These are phyloP conservation scores for Fusarium sp. DNA, from an alignment of 2,329 filamentous ascomycete genomes.

Conservation along the genomic window DNA sequence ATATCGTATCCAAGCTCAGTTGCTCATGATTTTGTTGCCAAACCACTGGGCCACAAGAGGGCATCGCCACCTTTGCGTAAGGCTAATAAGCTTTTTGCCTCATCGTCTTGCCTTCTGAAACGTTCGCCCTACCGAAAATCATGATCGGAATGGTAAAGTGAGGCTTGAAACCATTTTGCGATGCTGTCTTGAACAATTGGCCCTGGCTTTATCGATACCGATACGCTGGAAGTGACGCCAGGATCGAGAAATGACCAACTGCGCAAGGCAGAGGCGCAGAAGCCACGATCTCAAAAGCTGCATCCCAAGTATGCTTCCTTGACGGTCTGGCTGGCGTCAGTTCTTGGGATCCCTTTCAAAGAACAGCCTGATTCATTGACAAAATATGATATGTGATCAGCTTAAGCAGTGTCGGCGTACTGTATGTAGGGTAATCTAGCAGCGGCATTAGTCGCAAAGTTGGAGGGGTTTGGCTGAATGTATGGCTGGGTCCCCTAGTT, in stretches of 20 bases:
- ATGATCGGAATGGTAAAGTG: conserved; percentile 16
- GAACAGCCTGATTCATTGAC: conserved; percentile 2
- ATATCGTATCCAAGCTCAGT: background rate
- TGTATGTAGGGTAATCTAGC: conserved; percentile 21
- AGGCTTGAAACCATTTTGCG: conserved; percentile 17
- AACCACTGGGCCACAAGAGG: background rate
- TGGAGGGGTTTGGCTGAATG: conserved; percentile 5
- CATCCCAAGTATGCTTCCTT: conserved; percentile 13
- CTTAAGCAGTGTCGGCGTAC: conserved; percentile 15
- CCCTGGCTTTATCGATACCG: conserved; percentile 26
- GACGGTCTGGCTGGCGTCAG: conserved; percentile 13
- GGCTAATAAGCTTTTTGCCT: conserved; percentile 13
- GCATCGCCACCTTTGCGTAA: conserved; percentile 14
- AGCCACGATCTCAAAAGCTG: conserved; percentile 35
- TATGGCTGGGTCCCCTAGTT: conserved; percentile 19
- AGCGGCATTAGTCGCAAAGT: conserved; percentile 18
- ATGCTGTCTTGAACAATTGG: conserved; percentile 21
- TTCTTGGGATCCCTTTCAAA: conserved; percentile 2
- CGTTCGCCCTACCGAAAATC: conserved; percentile 29
- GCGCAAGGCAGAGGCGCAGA: conserved; percentile 19
- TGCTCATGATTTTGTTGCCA: conserved; percentile 2
- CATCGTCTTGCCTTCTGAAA: conserved; percentile 14
- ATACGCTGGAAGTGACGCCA: conserved; percentile 12
- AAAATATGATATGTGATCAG: conserved; percentile 37
- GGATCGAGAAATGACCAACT: conserved; percentile 33